Evolutionary conservation across 495 filamentous ascomycete species (phyloP).

Genomic region (Geoglossum glabrum): DNA sequence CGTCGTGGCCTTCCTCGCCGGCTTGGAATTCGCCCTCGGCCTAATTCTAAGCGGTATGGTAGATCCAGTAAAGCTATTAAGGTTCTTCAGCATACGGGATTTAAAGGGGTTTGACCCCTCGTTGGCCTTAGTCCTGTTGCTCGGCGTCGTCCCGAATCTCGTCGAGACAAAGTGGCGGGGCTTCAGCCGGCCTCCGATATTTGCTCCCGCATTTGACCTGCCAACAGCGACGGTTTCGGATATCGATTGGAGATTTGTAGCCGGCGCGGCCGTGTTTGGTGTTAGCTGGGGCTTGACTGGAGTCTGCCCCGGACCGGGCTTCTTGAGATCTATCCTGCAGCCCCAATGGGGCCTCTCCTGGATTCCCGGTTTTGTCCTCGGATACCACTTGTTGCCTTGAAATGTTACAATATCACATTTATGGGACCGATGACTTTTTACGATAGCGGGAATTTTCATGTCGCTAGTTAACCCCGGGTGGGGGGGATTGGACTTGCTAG

Average conservation of each 20-base stretch:
- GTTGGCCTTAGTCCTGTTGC: constrained; percentile 28
- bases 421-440: too few species aligned
- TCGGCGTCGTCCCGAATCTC: constrained; percentile 19
- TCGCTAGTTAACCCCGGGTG: too few species aligned
- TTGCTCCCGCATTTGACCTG: constrained; percentile 26
- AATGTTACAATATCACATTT: too few species aligned
- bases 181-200: constrained; percentile 16
- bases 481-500: too few species aligned
- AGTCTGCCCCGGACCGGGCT: constrained; percentile 34
- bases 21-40: constrained; percentile 33
- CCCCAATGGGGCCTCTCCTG: constrained; percentile 29
- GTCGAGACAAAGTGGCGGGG: neutral
- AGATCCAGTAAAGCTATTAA: constrained; percentile 28
- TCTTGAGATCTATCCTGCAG: constrained; percentile 27
- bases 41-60: constrained; percentile 36
- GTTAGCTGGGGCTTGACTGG: constrained; percentile 35
- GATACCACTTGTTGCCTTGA: constrained; percentile 4
- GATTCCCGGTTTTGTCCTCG: constrained; percentile 29
- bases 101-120: constrained; percentile 29
- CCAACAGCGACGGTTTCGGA: constrained; percentile 27
- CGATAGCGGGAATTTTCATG: too few species aligned
- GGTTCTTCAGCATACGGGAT: constrained; percentile 23
- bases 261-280: constrained; percentile 30
- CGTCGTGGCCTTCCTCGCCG: constrained; percentile 23
- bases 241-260: constrained; percentile 32